These are phyloP conservation scores for Nymphaea thermarum DNA, from an alignment of 164 flowering plant species.

Conservation along the genomic window DNA sequence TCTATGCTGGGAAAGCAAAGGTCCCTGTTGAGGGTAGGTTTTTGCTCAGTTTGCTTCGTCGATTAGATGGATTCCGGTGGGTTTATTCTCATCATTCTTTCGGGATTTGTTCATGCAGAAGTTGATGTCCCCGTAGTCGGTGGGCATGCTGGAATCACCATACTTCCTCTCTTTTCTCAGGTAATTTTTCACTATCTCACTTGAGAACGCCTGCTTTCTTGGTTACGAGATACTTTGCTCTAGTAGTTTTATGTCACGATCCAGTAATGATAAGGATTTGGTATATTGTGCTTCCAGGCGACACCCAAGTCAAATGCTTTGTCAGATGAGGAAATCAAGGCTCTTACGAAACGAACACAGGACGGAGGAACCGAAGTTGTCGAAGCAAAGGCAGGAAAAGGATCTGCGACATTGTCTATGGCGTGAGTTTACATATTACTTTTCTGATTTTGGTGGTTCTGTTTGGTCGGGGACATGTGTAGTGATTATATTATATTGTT, in stretches of 20 bases:
- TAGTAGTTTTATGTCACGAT: too few species aligned
- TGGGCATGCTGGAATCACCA: conserved; percentile 97
- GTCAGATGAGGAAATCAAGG: conserved; percentile 48
- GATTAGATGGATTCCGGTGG: neutral
- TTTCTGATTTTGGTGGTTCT: neutral
- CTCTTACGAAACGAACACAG: conserved; percentile 83
- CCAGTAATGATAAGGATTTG: too few species aligned
- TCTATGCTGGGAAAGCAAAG: conserved; percentile 88
- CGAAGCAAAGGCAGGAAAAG: conserved; percentile 99
- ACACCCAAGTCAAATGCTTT: conserved; percentile 58
- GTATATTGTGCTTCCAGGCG: conserved; percentile 30
- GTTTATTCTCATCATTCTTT: conserved; percentile 1
- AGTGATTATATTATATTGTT: too few species aligned
- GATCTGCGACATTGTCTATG: conserved; percentile 97
- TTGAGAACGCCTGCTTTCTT: neutral
- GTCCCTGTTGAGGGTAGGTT: conserved; percentile 56
- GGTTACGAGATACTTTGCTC: too few species aligned
- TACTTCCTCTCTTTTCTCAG: conserved; percentile 92
- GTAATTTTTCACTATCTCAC: conserved; percentile 17
- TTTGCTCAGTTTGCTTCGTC: neutral
- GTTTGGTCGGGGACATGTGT: too few species aligned
- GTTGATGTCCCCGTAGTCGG: conserved; percentile 96
- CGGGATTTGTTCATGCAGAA: conserved; percentile 27
- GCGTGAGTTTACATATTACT: conserved; percentile 54
- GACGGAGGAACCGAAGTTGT: conserved; percentile 99